Evolutionary conservation across 2,329 filamentous ascomycete genomes (phyloP).

Genomic region (Diaporthe citrichinensis): DNA sequence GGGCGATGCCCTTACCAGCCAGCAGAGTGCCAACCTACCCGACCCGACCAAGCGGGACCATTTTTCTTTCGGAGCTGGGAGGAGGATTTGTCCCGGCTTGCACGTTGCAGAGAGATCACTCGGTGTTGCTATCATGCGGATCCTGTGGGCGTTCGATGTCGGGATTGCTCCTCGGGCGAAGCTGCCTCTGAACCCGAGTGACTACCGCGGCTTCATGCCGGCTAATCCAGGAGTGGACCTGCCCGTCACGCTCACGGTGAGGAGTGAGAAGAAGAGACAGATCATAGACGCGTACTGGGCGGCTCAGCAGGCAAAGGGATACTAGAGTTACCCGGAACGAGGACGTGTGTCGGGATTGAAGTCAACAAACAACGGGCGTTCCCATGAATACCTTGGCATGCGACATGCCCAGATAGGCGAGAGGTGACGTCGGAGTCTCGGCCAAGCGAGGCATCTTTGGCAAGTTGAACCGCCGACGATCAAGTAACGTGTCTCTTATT

Average conservation of each 20-base stretch:
- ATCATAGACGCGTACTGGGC: constrained; percentile 5
- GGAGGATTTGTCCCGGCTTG: constrained; percentile 70
- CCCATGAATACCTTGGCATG: not conserved
- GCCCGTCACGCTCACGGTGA: constrained; percentile 13
- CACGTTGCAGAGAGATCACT: constrained; percentile 65
- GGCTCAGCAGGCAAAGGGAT: not conserved
- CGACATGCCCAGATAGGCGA: too few species aligned
- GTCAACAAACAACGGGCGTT: not conserved
- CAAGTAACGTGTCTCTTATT: not conserved
- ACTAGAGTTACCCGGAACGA: not conserved
- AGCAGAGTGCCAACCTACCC: not conserved
- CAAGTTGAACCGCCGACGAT: not conserved
- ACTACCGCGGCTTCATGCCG: constrained; percentile 11
- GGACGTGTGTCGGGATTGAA: not conserved
- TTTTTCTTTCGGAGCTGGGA: constrained; percentile 68
- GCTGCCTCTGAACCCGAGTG: not conserved
- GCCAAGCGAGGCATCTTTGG: not conserved
- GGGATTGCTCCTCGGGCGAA: constrained; percentile 11
- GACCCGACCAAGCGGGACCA: constrained; percentile 60
- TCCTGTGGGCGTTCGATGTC: constrained; percentile 62
- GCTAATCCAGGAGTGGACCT: not conserved
- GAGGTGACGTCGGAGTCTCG: too few species aligned
- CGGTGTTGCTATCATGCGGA: constrained; percentile 61
- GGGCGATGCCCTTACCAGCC: constrained; percentile 29
- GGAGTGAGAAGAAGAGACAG: constrained; percentile 4